These are phyloP conservation scores for Schwanniomyces polymorphus DNA, from an alignment of 805 yeast species.

Conservation along the genomic window DNA sequence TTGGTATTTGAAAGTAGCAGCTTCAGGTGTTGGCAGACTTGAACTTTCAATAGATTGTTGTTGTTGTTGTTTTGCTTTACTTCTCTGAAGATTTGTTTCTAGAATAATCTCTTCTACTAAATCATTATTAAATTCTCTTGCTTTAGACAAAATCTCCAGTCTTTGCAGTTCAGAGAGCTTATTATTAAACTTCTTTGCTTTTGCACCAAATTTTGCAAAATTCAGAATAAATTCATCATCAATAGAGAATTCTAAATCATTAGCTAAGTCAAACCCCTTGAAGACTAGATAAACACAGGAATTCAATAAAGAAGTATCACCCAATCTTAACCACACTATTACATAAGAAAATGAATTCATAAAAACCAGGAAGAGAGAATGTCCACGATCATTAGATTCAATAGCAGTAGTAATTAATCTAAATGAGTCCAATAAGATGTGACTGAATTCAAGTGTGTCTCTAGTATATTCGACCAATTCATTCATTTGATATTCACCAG, in stretches of 20 bases:
- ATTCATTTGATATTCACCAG: constrained; percentile 53
- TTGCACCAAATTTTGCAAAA: constrained; percentile 64
- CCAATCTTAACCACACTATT: constrained; percentile 78
- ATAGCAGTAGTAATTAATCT: constrained; percentile 33
- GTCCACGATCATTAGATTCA: constrained; percentile 22
- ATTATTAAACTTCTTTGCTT: constrained; percentile 66
- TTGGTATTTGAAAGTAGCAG: constrained; percentile 22
- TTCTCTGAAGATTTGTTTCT: constrained; percentile 11
- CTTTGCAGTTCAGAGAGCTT: constrained; percentile 69
- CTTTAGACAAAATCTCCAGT: constrained; percentile 59
- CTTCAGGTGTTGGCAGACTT: constrained; percentile 7
- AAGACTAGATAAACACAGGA: constrained; percentile 74
- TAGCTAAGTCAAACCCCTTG: constrained; percentile 64
- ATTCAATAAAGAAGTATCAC: constrained; percentile 70
- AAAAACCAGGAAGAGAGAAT: constrained; percentile 48
- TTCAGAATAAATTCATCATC: constrained; percentile 53
- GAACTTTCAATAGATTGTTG: constrained; percentile 1
- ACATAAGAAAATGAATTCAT: constrained; percentile 65
- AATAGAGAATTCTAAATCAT: constrained; percentile 50
- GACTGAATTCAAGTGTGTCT: constrained; percentile 80
- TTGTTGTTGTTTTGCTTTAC: constrained; percentile 2
- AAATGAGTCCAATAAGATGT: constrained; percentile 64
- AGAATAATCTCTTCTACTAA: constrained; percentile 52
- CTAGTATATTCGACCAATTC: constrained; percentile 79
- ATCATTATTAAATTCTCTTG: constrained; percentile 51